A percentile compares a stretch with the other conserved stretches of the same genome.
Conservation (phyloP, 2,329 filamentous ascomycete species). For the Diaporthe sp. region DNA sequence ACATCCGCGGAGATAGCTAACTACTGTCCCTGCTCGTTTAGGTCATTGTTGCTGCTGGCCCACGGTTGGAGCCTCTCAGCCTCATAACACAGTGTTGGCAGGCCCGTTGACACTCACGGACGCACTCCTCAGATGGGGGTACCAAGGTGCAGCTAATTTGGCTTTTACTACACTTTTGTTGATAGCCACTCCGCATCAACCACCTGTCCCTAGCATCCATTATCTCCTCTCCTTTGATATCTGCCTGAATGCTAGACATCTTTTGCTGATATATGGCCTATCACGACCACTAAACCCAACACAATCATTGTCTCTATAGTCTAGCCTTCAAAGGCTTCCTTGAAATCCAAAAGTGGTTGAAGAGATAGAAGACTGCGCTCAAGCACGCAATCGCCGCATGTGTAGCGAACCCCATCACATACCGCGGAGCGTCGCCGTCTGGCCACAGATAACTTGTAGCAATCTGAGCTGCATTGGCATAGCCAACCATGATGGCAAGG, state of each 20-base stretch:
- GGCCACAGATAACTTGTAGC: conserved; percentile 11
- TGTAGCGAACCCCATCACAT: not conserved
- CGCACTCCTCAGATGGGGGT: too few relatives aligned
- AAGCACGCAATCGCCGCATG: conserved; percentile 1
- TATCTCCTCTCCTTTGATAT: not conserved
- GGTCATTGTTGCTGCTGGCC: not conserved
- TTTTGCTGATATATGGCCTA: not conserved
- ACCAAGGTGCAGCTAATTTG: too few relatives aligned
- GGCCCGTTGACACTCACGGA: not conserved
- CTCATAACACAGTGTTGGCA: not conserved
- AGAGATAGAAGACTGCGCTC: not conserved
- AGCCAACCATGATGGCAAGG: not conserved
- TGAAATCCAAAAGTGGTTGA: not conserved
- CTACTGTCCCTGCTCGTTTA: not conserved
- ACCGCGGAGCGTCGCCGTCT: not conserved
- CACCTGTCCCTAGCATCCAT: not conserved
- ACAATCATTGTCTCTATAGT: not conserved
- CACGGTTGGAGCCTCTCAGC: not conserved
- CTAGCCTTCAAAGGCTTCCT: conserved; percentile 8
- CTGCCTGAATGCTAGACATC: not conserved
- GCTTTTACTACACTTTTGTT: too few relatives aligned
- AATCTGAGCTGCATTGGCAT: conserved; percentile 1
- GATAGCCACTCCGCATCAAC: not conserved
- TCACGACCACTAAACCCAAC: not conserved
- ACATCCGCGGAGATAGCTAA: not conserved